Evolutionary conservation across 1,284 basidiomycete species (phyloP), one percentile per base, ranked within the genome.

Genomic region (Malassezia obtusa): DNA sequence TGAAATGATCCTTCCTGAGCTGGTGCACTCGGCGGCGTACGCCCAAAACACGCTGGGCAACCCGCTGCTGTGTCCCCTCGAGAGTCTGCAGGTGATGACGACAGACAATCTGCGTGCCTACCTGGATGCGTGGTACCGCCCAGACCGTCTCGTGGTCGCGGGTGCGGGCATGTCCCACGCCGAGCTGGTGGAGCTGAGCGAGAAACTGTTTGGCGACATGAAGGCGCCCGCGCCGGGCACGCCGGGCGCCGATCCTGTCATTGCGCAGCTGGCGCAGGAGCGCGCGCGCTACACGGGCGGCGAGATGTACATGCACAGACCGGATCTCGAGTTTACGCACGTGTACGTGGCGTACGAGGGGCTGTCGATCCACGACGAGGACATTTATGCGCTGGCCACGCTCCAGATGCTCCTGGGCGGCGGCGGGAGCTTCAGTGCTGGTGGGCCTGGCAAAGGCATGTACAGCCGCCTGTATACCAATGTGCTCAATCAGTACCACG

Each of bases 361-460:
- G 30, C 80, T 90, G 9, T 86, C 88, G 9, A 89, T 96, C 43
- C 84, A 87, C 73, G 89, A 95, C 64, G 83, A 87, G 21, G 92
- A 96, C 76, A 87, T 98, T 45, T 98, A 92, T 74, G 82, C 89
- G 5, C 80, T 95, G 12, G 92, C 94, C 24, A 90, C 88, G 0
- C 85, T 98, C 76, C 92, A 98, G 75, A 86, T 92, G 38, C 81
- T 96, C 30, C 82, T 98, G 11, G 92, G 92, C 31, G 92, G 92
- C 3, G 92, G 92, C 9, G 90, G 90, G 26, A 86, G 83, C 73
- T 96, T 96, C 79, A 91, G 88, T 35, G 91, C 91, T 17, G 88
- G 86, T 61, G 92, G 92, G 2, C 92, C 92, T 1, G 92, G 92
- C 38, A 98, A 98, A 78, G 94, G 92, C 66, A 96, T 98, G 90